Base-by-base conservation (phyloP, 345 rosid genomes). In the Microcos paniculata region DNA sequence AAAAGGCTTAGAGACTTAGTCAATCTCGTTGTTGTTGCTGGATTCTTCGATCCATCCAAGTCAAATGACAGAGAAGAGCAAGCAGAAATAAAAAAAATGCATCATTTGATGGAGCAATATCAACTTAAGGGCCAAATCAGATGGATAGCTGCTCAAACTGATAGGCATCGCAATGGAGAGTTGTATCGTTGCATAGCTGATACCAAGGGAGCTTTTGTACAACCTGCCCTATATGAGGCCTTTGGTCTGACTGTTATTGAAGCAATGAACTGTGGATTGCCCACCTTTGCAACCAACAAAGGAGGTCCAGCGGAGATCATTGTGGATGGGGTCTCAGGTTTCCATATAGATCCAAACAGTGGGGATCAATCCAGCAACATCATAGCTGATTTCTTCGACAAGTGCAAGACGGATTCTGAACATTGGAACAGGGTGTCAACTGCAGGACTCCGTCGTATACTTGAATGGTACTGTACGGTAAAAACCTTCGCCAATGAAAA, bases 271-370 rank as follows among this genome's bases (percentile, higher is more conserved):
- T 92, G 98, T 63, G 98, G 99, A 67, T 78, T 96, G 1, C 97
- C 99, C 19, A 93, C 92, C 1, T 96, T 96, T 53, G 99, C 98
- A 1, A 96, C 99, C 1, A 90, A 89, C 71, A 90, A 96, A 83
- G 98, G 98, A 38, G 98, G 98, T 16, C 97, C 98, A 0, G 99
- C 98, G 0, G 98, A 96, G 86, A 96, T 96, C 33, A 91, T 93
- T 23, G 89, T 93, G 14, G 97, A 96, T 80, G 95, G 92, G 23
- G 82, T 92, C 76, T 96, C 97, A 5, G 98, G 99, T 33, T 96
- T 93, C 81, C 97, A 90, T 71, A 85, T 92, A 12, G 91, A 93
- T 79, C 99, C 99, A 1, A 88, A 84, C 84, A 87, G 89, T 72
- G 98, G 98, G 1, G 93, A 92, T 4, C 93, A 88, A 18, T 85